Evolutionary conservation across 768 basidiomycete genomes (phyloP).

Genomic region (Suillus spraguei): DNA sequence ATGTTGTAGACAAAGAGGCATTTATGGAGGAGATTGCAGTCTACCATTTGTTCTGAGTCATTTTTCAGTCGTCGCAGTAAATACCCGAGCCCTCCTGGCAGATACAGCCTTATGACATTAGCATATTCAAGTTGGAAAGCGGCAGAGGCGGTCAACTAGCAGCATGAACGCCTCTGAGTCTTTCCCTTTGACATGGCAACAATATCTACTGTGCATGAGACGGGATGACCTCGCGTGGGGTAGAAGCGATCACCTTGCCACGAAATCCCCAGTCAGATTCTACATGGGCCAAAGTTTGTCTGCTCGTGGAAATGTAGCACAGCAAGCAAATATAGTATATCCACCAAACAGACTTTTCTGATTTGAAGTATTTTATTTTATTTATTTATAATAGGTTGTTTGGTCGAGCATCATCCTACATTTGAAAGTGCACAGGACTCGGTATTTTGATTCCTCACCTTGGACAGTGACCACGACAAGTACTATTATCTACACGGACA

Average conservation of each 20-base stretch:
- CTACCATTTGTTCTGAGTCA: neutral
- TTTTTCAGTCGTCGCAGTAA: neutral
- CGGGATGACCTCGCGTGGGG: neutral
- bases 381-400: conserved; percentile 4
- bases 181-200: neutral
- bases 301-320: too few relatives aligned
- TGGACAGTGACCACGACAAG: conserved; percentile 8
- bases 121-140: too few relatives aligned
- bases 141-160: too few relatives aligned
- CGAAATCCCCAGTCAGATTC: neutral
- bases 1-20: conserved; percentile 9
- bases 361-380: neutral
- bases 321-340: too few relatives aligned
- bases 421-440: conserved; percentile 9
- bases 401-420: conserved; percentile 6
- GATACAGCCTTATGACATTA: neutral
- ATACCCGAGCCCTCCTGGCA: neutral
- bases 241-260: neutral
- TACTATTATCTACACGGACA: conserved; percentile 22
- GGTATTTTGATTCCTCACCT: conserved; percentile 7
- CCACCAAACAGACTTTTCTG: neutral
- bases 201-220: neutral
- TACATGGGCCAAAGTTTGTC: too few relatives aligned
- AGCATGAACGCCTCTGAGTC: neutral
- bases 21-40: neutral